These are phyloP conservation scores for Wickerhamomyces bovis DNA, from an alignment of 805 yeast genomes.

Conservation along the genomic window DNA sequence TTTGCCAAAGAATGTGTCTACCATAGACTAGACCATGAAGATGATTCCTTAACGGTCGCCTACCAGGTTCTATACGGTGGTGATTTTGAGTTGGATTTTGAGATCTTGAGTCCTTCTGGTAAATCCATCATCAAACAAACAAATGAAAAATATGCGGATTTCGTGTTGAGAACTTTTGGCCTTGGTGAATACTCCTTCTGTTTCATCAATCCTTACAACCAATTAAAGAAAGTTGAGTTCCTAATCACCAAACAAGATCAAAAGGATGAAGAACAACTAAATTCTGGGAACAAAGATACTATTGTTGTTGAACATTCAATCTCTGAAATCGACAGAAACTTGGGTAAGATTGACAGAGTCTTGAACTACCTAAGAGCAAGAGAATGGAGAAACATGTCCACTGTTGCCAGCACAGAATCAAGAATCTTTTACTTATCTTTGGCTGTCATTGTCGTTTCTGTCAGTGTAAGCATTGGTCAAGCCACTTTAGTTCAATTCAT, in stretches of 20 bases:
- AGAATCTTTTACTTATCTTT: slow-evolving; percentile 75
- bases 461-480: slow-evolving; percentile 70
- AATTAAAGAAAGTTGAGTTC: slow-evolving; percentile 58
- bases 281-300: slow-evolving; percentile 39
- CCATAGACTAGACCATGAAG: slow-evolving; percentile 29
- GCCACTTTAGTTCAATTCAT: slow-evolving; percentile 78
- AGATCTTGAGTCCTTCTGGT: slow-evolving; percentile 50
- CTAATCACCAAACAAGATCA: slow-evolving; percentile 47
- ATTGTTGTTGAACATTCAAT: slow-evolving; percentile 48
- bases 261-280: slow-evolving; percentile 24
- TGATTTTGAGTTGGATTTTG: slow-evolving; percentile 59
- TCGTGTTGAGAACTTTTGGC: slow-evolving; percentile 48
- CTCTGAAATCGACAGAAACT: slow-evolving; percentile 51
- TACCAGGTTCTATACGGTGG: slow-evolving; percentile 58
- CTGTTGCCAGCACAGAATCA: slow-evolving; percentile 73
- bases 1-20: slow-evolving; percentile 40
- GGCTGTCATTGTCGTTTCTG: slow-evolving; percentile 65
- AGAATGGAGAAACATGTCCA: slow-evolving; percentile 93
- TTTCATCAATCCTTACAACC: slow-evolving; percentile 58
- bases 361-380: slow-evolving; percentile 90
- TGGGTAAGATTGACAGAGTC: slow-evolving; percentile 51
- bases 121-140: slow-evolving; percentile 41
- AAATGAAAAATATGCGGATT: slow-evolving; percentile 61
- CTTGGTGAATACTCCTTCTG: slow-evolving; percentile 63
- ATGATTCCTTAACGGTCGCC: slow-evolving; percentile 34